Evolutionary conservation across 176 grass and related monocot genomes (phyloP).

Genomic region (Rhynchospora breviuscula): DNA sequence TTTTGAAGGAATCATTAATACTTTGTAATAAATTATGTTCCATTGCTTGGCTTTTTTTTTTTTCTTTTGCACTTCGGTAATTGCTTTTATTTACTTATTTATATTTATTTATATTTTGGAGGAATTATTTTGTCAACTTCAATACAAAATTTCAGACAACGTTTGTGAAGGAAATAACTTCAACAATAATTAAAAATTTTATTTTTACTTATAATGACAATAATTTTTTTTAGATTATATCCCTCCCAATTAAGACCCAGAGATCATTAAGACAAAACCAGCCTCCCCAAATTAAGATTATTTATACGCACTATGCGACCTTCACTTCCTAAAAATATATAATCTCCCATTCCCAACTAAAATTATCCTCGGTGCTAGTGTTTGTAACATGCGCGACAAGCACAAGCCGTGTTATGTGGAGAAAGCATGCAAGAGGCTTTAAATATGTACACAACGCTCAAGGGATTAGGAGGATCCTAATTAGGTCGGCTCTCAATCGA

Average conservation of each 20-base stretch:
- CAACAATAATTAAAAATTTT: too few relatives aligned
- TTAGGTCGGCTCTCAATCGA: not conserved
- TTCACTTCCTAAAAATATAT: not conserved
- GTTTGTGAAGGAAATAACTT: too few relatives aligned
- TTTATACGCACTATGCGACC: not conserved
- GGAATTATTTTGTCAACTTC: too few relatives aligned
- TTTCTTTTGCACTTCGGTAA: not conserved
- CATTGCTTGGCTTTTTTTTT: not conserved
- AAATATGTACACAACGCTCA: slow-evolving; percentile 14
- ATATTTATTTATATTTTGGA: too few relatives aligned
- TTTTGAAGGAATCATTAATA: too few relatives aligned
- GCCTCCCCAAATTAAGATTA: not conserved
- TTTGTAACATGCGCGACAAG: slow-evolving; percentile 15
- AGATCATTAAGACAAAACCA: not conserved
- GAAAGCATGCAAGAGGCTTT: slow-evolving; percentile 8
- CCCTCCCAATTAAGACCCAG: not conserved
- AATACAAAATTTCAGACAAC: too few relatives aligned
- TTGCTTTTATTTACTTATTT: not conserved
- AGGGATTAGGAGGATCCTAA: slow-evolving; percentile 14
- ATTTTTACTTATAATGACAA: too few relatives aligned
- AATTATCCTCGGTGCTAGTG: slow-evolving; percentile 5
- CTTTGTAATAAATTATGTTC: too few relatives aligned
- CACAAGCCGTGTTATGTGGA: slow-evolving; percentile 22
- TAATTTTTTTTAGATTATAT: not conserved
- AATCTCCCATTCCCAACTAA: not conserved